These are phyloP conservation scores for Leersia perrieri DNA, from an alignment of 176 grass and related monocot species.

Conservation along the genomic window DNA sequence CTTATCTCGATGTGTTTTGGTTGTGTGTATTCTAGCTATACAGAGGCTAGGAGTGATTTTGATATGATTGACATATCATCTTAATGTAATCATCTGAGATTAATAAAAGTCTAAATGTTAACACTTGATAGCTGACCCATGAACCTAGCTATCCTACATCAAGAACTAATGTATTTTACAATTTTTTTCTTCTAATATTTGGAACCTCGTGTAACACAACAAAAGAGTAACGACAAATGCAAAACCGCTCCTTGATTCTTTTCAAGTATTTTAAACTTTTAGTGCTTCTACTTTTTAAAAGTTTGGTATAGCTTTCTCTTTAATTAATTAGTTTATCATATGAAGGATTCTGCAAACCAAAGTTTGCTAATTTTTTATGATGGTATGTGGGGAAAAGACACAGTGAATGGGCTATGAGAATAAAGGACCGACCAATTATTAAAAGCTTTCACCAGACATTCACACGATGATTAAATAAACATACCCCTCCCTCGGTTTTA, in stretches of 20 bases:
- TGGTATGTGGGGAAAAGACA: slow-evolving; percentile 22
- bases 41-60: no score
- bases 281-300: slow-evolving; percentile 20
- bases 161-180: neutral
- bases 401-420: neutral
- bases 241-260: neutral
- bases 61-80: no score
- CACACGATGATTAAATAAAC: slow-evolving; percentile 11
- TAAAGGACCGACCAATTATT: slow-evolving; percentile 26
- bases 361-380: slow-evolving; percentile 29
- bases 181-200: neutral
- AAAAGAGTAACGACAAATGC: neutral
- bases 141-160: neutral
- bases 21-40: no score
- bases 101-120: no score
- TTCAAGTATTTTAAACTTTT: neutral
- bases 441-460: slow-evolving; percentile 19
- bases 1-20: no score
- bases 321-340: neutral
- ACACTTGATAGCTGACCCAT: neutral
- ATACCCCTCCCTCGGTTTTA: no score
- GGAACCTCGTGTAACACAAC: neutral
- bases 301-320: neutral
- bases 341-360: neutral
- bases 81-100: no score